Base-by-base conservation (phyloP, 208 protist species). In the Leishmania arabica region DNA sequence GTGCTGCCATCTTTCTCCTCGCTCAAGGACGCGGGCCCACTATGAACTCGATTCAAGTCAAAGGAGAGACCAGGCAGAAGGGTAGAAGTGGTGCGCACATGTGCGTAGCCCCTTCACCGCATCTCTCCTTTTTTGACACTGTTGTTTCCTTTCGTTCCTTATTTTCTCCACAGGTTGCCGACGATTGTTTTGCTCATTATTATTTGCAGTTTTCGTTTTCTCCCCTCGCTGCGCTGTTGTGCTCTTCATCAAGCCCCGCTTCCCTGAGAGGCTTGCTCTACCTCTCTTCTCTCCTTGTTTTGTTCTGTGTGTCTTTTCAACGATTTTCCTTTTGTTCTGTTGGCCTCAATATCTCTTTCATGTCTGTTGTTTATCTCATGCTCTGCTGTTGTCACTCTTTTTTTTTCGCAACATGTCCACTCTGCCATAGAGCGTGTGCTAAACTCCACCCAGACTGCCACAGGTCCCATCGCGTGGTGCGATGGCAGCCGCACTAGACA, bases 191-290 rank as follows among this genome's bases (percentile, higher is more conserved):
- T 21, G 42, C 42, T 72, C 24, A 72, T 72, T 49, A 53, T 72
- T 42, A 70, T 72, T 42, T 72, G 42, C 68, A 31, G 37, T 53
- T 47, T 72, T 42, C 21, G 11, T 72, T 49, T 51, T 72, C 68
- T 72, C 68, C 31, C n/a, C 60, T 37, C 60, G n/a, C 60, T 66
- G 60, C 60, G 60, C 27, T 37, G 31, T 66, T 66, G 60, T 66
- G n/a, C 24, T 37, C 58, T 64, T 64, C 60, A 66, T 66, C 7
- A 31, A 66, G 60, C n/a, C 11, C 60, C 9, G 7, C n/a, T 66
- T 40, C 31, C 60, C 11, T 37, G 24, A 66, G 1, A 21, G 60
- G 60, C 60, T 66, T 19, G 0, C 60, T 19, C 5, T 31, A 27
- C 62, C 31, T 17, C 62, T 40, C 4, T 15, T 73, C 13, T 53